These are phyloP conservation scores for Fusarium sp. DNA, from an alignment of 2,329 filamentous ascomycete species.

Conservation along the genomic window DNA sequence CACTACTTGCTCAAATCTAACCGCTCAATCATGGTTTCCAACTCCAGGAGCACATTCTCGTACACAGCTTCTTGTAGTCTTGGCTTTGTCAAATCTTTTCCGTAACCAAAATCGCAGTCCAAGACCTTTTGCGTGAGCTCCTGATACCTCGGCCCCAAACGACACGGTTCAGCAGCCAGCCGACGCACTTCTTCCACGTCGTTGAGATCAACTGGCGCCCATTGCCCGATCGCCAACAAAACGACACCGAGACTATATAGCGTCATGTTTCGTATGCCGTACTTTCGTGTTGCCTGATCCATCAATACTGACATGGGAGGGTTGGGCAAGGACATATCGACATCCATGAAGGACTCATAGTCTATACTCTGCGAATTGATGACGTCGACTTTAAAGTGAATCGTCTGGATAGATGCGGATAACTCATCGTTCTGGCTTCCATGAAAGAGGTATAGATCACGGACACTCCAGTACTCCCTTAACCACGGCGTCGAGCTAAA, in stretches of 20 bases:
- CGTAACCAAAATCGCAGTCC: constrained; percentile 8
- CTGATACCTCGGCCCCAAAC: background rate
- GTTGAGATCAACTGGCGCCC: background rate
- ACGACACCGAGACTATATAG: constrained; percentile 3
- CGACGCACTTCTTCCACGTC: background rate
- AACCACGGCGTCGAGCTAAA: constrained; percentile 14
- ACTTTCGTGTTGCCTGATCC: background rate
- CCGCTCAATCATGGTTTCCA: background rate
- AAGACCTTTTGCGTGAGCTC: background rate
- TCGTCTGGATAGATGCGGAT: background rate
- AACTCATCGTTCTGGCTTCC: background rate
- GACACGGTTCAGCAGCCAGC: background rate
- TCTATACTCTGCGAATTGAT: background rate
- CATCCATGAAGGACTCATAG: background rate
- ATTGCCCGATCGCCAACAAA: background rate
- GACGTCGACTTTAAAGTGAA: background rate
- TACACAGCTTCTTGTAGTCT: constrained; percentile 6
- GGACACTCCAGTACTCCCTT: background rate
- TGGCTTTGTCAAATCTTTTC: background rate
- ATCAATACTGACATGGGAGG: background rate
- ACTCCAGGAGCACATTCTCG: background rate
- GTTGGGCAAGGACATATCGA: background rate
- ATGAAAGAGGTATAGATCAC: constrained; percentile 1
- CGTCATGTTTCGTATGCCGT: constrained; percentile 4
- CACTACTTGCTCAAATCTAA: background rate